phyloP scores from a whole-genome alignment of 495 filamentous ascomycete species.

The Talaromyces trachyspermus region DNA sequence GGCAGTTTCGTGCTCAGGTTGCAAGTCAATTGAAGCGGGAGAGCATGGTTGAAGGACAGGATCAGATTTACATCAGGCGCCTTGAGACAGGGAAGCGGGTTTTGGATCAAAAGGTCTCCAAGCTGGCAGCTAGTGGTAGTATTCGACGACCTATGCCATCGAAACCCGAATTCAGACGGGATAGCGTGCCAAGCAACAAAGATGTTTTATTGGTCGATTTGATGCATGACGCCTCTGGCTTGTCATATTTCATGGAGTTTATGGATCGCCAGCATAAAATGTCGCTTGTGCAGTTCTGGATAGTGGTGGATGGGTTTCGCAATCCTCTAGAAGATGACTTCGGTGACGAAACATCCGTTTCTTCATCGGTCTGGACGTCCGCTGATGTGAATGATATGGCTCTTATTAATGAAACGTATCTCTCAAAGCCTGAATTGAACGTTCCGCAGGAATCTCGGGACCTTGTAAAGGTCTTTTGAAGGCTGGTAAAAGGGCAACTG shows the following conservation, averaged over 20 bases:
- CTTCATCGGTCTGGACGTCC: conserved; percentile 67
- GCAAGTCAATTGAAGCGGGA: conserved; percentile 89
- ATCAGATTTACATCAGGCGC: conserved; percentile 77
- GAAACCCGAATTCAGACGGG: conserved; percentile 28
- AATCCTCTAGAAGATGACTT: conserved; percentile 89
- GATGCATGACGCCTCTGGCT: conserved; percentile 76
- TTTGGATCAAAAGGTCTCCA: conserved; percentile 81
- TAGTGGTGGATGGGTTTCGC: conserved; percentile 95
- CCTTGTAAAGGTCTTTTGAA: conserved; percentile 71
- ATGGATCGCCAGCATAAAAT: conserved; percentile 90
- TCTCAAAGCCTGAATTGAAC: conserved; percentile 73
- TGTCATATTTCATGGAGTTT: conserved; percentile 99
- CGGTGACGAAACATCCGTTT: conserved; percentile 57
- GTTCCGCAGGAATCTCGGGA: conserved; percentile 60
- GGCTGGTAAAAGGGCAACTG: conserved; percentile 64
- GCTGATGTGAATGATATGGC: conserved; percentile 80
- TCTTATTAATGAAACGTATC: conserved; percentile 84
- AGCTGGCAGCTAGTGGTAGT: conserved; percentile 62
- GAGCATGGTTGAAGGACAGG: conserved; percentile 65
- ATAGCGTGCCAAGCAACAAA: conserved; percentile 48
- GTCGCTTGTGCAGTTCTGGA: conserved; percentile 94
- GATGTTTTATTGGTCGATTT: conserved; percentile 72
- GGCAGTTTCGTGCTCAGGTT: conserved; percentile 84
- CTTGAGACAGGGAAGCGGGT: conserved; percentile 86
- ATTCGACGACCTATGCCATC: conserved; percentile 29